Base-by-base conservation (phyloP, 2,329 filamentous ascomycete genomes). In the Daldinia sp. region DNA sequence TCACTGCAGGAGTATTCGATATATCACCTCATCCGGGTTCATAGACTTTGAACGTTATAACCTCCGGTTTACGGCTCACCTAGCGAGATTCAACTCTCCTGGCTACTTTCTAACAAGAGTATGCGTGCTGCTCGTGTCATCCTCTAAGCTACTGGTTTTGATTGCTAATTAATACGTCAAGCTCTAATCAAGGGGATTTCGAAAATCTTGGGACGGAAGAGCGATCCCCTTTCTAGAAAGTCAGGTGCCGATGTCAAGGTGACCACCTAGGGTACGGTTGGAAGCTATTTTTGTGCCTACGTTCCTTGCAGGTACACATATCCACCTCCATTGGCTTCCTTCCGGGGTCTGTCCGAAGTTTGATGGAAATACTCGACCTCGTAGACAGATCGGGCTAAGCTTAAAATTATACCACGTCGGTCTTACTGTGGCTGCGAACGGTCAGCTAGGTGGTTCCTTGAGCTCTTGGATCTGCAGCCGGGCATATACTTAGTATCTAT, bases 381-480 rank as follows among this genome's bases (percentile, higher is more conserved):
- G 60, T 48, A 44, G 42, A 63, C 42, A 56, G 54, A 58, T 63
- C 60, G 66, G 67, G 71, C 57, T 66, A 42, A 58, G 46, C 61
- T 69, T 60, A 56, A 59, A 55, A 54, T 56, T 48, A 10, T 23
- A 65, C 10, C 58, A 53, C 26, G 6, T 44, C 26, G 44, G 61
- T 67, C 48, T 41, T n/a, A 41, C 39, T 46, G 30, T 30, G 13
- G 55, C 35, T 39, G 28, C 30, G 26, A 30, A 48, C 20, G 35
- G 23, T 59, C 42, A 44, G 48, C 42, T 62, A 44, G 54, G 37
- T 28, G 33, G 33, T 35, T 35, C 30, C 50, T 51, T 59, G 44
- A 37, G 26, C 44, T 12, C 56, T 18, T 64, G 44, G 42, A 51
- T 63, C 54, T 63, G 18, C 37, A 59, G 46, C 58, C 6, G 48